phyloP scores from a whole-genome alignment of 2,329 filamentous ascomycete species.

The Xylaria digitata region DNA sequence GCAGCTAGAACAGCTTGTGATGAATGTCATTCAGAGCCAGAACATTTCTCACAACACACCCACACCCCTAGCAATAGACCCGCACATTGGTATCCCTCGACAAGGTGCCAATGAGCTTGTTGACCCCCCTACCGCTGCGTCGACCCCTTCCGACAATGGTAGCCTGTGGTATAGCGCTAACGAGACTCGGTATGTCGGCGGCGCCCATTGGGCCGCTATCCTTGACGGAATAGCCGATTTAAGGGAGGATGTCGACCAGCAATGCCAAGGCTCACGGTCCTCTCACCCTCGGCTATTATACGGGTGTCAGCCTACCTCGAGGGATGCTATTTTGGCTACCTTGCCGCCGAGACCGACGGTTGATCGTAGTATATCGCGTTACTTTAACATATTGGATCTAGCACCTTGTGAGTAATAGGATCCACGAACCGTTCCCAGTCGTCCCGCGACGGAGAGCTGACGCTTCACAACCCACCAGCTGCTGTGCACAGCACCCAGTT shows the following conservation, averaged over 20 bases:
- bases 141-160: slow-evolving; percentile 24
- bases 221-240: slow-evolving; percentile 31
- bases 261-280: background rate
- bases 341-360: slow-evolving; percentile 45
- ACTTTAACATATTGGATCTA: slow-evolving; percentile 46
- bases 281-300: slow-evolving; percentile 18
- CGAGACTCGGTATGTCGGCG: slow-evolving; percentile 19
- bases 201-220: slow-evolving; percentile 29
- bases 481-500: slow-evolving; percentile 62
- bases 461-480: slow-evolving; percentile 36
- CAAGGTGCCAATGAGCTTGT: slow-evolving; percentile 3
- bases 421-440: background rate
- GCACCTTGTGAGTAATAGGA: slow-evolving; percentile 45
- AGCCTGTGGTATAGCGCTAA: slow-evolving; percentile 18
- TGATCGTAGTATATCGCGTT: slow-evolving; percentile 43
- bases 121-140: slow-evolving; percentile 9
- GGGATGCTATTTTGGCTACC: slow-evolving; percentile 44
- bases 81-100: background rate
- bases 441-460: background rate
- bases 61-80: background rate
- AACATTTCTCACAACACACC: slow-evolving; percentile 10
- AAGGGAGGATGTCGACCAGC: slow-evolving; percentile 20
- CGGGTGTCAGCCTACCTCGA: slow-evolving; percentile 28
- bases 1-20: slow-evolving; percentile 26
- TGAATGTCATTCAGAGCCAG: slow-evolving; percentile 27